Conservation (phyloP, 805 yeast genomes). For the Pichia thaimueangensis region DNA sequence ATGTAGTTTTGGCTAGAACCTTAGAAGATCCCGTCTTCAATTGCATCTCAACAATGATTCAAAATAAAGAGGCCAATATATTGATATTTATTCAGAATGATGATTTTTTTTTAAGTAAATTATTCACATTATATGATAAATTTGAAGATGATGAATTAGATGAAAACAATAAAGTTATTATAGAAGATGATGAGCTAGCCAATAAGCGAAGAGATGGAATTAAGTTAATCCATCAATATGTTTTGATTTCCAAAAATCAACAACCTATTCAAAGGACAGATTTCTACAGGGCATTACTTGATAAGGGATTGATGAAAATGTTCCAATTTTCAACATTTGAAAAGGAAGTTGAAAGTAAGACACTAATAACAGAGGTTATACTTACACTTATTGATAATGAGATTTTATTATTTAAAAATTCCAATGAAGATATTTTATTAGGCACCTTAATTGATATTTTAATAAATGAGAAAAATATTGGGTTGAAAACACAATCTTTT, state of each 20-base stretch:
- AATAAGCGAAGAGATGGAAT: conserved; percentile 60
- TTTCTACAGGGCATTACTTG: conserved; percentile 58
- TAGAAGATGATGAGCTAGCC: too few relatives aligned
- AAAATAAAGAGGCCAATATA: conserved; percentile 61
- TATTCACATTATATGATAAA: conserved; percentile 51
- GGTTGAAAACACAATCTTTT: conserved; percentile 72
- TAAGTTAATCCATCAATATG: conserved; percentile 71
- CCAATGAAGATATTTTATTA: conserved; percentile 40
- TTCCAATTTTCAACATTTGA: conserved; percentile 52
- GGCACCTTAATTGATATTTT: conserved; percentile 52
- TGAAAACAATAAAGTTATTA: background rate
- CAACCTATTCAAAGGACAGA: conserved; percentile 55
- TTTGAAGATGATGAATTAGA: conserved; percentile 11
- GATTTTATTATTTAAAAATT: conserved; percentile 46
- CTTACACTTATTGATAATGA: conserved; percentile 82
- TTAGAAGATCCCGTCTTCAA: conserved; percentile 76
- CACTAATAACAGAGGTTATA: conserved; percentile 73
- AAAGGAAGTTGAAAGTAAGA: conserved; percentile 38
- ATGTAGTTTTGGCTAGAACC: conserved; percentile 75
- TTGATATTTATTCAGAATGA: conserved; percentile 51
- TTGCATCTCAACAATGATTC: conserved; percentile 60
- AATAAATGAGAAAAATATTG: conserved; percentile 56
- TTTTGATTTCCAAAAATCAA: conserved; percentile 61
- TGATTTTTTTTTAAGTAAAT: conserved; percentile 43
- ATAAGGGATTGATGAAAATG: conserved; percentile 63